Evolutionary conservation across 306 rosid species (phyloP).

Genomic region (Sesbania bispinosa): DNA sequence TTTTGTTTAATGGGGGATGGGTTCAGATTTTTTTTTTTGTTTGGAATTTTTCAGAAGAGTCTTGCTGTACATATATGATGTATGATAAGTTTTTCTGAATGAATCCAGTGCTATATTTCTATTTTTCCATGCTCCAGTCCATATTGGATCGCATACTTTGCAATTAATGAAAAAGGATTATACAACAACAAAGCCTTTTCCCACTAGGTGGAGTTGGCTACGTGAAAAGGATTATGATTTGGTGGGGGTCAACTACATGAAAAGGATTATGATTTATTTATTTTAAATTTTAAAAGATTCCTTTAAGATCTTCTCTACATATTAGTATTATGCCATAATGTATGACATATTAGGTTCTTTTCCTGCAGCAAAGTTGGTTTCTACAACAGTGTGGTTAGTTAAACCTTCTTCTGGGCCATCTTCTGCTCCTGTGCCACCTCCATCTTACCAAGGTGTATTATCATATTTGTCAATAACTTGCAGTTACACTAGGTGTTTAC

Average conservation of each 20-base stretch:
- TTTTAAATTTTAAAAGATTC: neutral
- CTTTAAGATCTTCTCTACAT: neutral
- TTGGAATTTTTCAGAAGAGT: too few species aligned
- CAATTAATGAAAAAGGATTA: neutral
- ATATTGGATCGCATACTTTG: neutral
- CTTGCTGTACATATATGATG: neutral
- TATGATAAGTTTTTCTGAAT: neutral
- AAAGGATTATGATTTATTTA: neutral
- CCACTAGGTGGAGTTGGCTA: neutral
- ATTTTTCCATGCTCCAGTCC: neutral
- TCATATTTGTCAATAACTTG: neutral
- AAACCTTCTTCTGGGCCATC: conserved; percentile 40
- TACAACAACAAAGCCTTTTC: neutral
- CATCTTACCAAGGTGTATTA: conserved; percentile 47
- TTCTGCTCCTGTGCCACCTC: conserved; percentile 57
- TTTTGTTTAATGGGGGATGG: too few species aligned
- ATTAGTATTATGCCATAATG: neutral
- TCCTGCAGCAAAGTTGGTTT: conserved; percentile 57
- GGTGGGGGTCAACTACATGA: neutral
- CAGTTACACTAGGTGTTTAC: neutral
- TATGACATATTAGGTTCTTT: conserved; percentile 4
- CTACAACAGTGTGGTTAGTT: conserved; percentile 28
- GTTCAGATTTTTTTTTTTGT: too few species aligned
- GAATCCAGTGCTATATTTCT: neutral
- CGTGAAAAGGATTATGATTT: neutral